Conservation (phyloP, 768 basidiomycete species). For the Asterophora lycoperdoides region DNA sequence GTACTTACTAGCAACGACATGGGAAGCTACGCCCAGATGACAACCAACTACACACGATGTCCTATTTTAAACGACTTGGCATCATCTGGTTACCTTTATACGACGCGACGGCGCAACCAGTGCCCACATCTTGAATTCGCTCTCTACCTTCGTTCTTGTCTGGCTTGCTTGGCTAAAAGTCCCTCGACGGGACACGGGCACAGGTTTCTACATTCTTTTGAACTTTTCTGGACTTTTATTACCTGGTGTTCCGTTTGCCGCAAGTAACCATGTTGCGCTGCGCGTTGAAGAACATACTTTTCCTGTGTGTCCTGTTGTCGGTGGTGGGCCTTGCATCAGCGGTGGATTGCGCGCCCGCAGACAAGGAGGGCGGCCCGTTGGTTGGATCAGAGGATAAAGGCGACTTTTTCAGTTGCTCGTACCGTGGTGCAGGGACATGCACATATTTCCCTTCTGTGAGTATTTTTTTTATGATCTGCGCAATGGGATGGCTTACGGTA, state of each 20-base stretch:
- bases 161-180: too few relatives aligned
- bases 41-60: not conserved
- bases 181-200: too few relatives aligned
- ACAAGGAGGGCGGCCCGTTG: constrained; percentile 8
- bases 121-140: not conserved
- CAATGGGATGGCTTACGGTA: constrained; percentile 1
- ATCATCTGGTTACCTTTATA: not conserved
- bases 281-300: constrained; percentile 5
- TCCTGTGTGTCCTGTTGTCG: not conserved
- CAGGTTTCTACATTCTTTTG: not conserved
- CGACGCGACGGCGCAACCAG: not conserved
- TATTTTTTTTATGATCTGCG: not conserved
- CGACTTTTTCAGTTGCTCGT: constrained; percentile 7
- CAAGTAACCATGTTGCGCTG: constrained; percentile 1
- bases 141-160: not conserved
- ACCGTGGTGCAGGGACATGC: constrained; percentile 7
- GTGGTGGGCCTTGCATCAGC: constrained; percentile 4
- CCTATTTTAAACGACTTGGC: not conserved
- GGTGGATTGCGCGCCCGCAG: constrained; percentile 7
- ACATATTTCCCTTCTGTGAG: constrained; percentile 8
- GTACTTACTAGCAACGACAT: not conserved
- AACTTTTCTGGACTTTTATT: too few relatives aligned
- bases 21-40: not conserved
- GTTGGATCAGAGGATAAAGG: not conserved
- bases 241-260: too few relatives aligned